phyloP scores from a whole-genome alignment of 371 early-diverging fungal genomes.

The Choanephora cucurbitarum region DNA sequence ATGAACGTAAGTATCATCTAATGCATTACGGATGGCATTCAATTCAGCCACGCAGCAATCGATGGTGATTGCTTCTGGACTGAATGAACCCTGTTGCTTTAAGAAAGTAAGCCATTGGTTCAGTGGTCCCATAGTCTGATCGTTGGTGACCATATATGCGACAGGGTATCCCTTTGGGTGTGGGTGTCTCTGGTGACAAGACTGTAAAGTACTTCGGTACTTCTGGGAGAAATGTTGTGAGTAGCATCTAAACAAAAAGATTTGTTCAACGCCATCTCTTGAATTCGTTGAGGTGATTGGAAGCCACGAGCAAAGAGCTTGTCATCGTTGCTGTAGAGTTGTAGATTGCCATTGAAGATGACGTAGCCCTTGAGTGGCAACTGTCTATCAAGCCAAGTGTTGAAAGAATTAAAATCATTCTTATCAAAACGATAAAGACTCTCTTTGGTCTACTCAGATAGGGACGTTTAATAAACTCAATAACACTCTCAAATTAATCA shows the following conservation, averaged over 20 bases:
- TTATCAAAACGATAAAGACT: not conserved
- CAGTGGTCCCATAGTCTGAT: constrained; percentile 6
- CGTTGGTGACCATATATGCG: constrained; percentile 15
- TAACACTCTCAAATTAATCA: not conserved
- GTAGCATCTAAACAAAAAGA: constrained; percentile 2
- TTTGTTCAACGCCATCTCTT: not conserved
- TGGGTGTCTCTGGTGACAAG: not conserved
- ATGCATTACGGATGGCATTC: not conserved
- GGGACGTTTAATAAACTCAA: not conserved
- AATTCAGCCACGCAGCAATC: constrained; percentile 36
- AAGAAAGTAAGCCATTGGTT: not conserved
- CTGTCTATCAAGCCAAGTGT: not conserved
- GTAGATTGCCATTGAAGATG: not conserved
- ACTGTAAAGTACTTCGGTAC: constrained; percentile 1
- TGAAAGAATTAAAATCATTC: not conserved
- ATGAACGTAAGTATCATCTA: not conserved
- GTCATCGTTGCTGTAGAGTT: not conserved
- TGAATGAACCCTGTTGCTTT: not conserved
- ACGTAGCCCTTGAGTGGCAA: not conserved
- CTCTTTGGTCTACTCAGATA: not conserved
- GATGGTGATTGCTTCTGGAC: not conserved
- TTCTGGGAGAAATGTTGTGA: constrained; percentile 1
- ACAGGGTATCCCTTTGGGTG: not conserved
- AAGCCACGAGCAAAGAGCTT: not conserved
- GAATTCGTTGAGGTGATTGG: not conserved